phyloP scores from a whole-genome alignment of 306 rosid species.

The Psophocarpus tetragonolobus region DNA sequence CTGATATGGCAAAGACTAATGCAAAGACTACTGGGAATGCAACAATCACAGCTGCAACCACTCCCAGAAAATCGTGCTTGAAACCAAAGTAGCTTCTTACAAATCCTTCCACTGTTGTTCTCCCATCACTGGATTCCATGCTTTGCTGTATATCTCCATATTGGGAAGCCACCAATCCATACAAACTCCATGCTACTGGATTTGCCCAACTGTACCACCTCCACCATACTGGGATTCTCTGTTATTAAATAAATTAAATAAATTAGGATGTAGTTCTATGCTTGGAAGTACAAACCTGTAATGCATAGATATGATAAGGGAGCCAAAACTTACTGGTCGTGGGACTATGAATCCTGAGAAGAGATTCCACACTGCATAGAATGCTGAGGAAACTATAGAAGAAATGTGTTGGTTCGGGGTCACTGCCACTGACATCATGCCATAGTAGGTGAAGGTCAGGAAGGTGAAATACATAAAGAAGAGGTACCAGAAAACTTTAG shows the following conservation, averaged over 20 bases:
- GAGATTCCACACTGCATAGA: slow-evolving; percentile 57
- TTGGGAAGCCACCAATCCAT: slow-evolving; percentile 62
- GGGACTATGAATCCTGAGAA: slow-evolving; percentile 68
- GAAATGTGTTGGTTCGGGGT: slow-evolving; percentile 61
- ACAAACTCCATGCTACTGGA: slow-evolving; percentile 64
- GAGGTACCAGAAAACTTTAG: slow-evolving; percentile 53
- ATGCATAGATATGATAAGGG: neutral
- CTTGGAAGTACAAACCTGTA: neutral
- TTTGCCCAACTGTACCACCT: slow-evolving; percentile 62
- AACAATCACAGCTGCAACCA: slow-evolving; percentile 44
- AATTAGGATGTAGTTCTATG: neutral
- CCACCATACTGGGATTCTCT: slow-evolving; percentile 70
- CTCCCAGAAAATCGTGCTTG: slow-evolving; percentile 48
- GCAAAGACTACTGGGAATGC: slow-evolving; percentile 44
- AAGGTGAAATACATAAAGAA: slow-evolving; percentile 61
- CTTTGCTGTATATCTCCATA: slow-evolving; percentile 47
- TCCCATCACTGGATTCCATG: slow-evolving; percentile 25
- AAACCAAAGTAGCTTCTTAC: slow-evolving; percentile 47
- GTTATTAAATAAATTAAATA: neutral
- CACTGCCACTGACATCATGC: slow-evolving; percentile 62
- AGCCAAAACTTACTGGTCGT: slow-evolving; percentile 46
- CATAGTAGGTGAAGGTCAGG: slow-evolving; percentile 59
- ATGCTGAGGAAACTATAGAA: slow-evolving; percentile 47
- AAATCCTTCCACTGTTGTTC: slow-evolving; percentile 40
- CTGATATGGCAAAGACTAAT: slow-evolving; percentile 36